Evolutionary conservation across 768 basidiomycete genomes (phyloP).

Genomic region (Tylopilus balloui): DNA sequence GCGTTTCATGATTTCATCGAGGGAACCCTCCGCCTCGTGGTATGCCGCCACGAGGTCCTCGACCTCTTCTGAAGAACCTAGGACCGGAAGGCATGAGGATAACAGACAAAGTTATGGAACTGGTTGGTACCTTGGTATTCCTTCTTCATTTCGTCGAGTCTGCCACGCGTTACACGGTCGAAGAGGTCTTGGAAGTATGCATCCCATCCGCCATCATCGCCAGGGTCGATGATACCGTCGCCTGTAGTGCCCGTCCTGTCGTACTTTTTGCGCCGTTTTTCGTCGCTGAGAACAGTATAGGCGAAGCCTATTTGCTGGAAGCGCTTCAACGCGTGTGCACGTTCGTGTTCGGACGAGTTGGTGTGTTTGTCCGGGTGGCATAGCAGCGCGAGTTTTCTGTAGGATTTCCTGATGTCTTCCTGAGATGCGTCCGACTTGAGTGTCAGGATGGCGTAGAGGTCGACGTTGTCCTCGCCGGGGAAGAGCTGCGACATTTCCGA

Average conservation of each 20-base stretch:
- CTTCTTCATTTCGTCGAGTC: conserved; percentile 89
- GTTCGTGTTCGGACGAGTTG: conserved; percentile 51
- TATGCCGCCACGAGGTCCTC: conserved; percentile 78
- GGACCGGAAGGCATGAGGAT: not conserved
- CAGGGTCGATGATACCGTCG: conserved; percentile 66
- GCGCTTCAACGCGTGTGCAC: conserved; percentile 64
- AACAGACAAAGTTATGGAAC: not conserved
- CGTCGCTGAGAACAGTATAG: conserved; percentile 83
- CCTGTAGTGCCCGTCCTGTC: conserved; percentile 84
- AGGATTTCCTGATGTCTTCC: conserved; percentile 78
- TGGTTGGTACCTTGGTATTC: conserved; percentile 72
- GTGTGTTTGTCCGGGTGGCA: conserved; percentile 92
- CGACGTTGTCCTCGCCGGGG: conserved; percentile 62
- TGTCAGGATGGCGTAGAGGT: conserved; percentile 73
- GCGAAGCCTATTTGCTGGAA: conserved; percentile 95
- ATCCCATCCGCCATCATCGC: conserved; percentile 84
- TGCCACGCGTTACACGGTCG: conserved; percentile 78
- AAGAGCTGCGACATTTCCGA: conserved; percentile 69
- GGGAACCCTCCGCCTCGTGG: conserved; percentile 60
- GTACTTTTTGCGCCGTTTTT: conserved; percentile 68
- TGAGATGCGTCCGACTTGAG: conserved; percentile 49
- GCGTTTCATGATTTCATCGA: conserved; percentile 76
- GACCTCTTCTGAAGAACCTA: conserved; percentile 84
- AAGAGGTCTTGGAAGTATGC: conserved; percentile 91
- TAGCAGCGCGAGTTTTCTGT: conserved; percentile 75